A percentile compares a stretch with the other conserved stretches of the same genome.
phyloP scores from a whole-genome alignment of 129 eudicot genomes.

The carrot (Daucus carota) region DNA sequence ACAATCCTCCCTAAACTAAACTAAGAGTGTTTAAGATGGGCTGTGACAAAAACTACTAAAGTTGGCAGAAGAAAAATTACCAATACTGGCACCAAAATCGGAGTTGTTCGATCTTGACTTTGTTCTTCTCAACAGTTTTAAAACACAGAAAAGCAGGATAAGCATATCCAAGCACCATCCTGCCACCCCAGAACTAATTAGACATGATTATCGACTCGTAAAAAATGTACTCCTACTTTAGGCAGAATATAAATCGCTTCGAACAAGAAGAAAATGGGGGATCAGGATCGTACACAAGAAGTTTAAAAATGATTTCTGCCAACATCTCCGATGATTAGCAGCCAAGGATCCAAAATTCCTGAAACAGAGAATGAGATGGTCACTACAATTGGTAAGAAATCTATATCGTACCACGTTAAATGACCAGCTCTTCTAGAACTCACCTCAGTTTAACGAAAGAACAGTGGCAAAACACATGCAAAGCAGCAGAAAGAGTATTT shows the following conservation, averaged over 20 bases:
- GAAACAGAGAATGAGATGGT: background rate
- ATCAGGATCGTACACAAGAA: slow-evolving; percentile 51
- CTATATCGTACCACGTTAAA: no score
- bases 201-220: background rate
- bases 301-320: slow-evolving; percentile 60
- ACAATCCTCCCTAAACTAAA: no score
- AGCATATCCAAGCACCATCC: slow-evolving; percentile 83
- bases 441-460: no score
- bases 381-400: background rate
- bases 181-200: slow-evolving; percentile 22
- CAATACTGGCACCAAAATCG: slow-evolving; percentile 98
- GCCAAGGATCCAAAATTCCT: background rate
- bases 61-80: slow-evolving; percentile 9
- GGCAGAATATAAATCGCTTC: no score
- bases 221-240: background rate
- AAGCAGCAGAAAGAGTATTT: no score
- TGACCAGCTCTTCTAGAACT: no score
- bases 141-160: slow-evolving; percentile 96
- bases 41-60: background rate
- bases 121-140: slow-evolving; percentile 85
- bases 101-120: slow-evolving; percentile 75
- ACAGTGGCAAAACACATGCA: no score
- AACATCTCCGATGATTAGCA: slow-evolving; percentile 34
- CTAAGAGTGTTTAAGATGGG: no score
- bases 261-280: background rate